Evolutionary conservation across 306 rosid species (phyloP), one percentile per base, ranked within the genome.

Genomic region (Sicyos baderoa): DNA sequence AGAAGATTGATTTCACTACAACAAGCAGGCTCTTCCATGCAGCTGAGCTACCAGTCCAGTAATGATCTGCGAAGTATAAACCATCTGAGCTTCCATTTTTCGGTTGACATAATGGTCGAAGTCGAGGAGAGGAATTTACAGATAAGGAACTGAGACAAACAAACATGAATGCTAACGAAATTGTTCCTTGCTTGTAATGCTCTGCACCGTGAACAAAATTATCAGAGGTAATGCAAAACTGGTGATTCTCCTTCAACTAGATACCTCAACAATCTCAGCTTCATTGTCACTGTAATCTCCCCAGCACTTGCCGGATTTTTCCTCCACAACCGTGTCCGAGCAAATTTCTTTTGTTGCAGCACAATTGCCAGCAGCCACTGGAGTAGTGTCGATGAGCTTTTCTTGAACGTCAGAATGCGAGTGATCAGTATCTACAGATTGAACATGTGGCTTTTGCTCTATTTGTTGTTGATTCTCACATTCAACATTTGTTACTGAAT

Each of bases 221-320:
- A 66, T 66, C 55, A 0, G 40, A 45, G 54, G 21, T 66, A 66
- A 47, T 47, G 15, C 18, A 47, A 40, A 58, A 51, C n/a, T 79
- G 35, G 47, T 11, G n/a, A 48, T 71, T 77, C 74, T 74, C 79
- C 54, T 61, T 82, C 79, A 93, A 79, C 84, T 75, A n/a, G 84
- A 68, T 76, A 82, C 88, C 71, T 86, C 85, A 67, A 82, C 76
- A 54, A 82, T 71, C 62, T 89, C 95, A 32, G 87, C 80, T 85
- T 93, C 99, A 63, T 60, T 80, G 71, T 93, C 96, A 63, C 96
- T 93, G 82, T 85, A 90, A 79, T 89, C 97, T 83, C 97, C 99
- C 96, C 99, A 93, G 71, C 96, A 83, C 76, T 85, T 93, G 78
- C 68, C 65, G 78, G 81, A 59, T 45, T 80, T 84, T 73, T 81